Conservation (phyloP, 257 asterid species). For the Lithospermum erythrorhizon region DNA sequence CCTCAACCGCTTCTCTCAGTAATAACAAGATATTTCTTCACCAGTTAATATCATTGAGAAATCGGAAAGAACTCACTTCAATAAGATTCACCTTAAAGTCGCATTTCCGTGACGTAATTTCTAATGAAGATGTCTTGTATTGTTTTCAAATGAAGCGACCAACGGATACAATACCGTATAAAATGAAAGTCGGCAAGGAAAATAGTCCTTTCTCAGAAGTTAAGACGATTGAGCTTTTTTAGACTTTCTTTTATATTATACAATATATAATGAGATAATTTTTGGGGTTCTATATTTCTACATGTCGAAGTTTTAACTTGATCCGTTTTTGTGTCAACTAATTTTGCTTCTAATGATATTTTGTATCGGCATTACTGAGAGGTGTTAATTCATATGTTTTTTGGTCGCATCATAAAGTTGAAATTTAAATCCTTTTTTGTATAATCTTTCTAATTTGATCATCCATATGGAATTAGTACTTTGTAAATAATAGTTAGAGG, state of each 20-base stretch:
- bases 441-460: no score
- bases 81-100: slow-evolving; percentile 65
- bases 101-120: slow-evolving; percentile 89
- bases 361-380: no score
- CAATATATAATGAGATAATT: not conserved
- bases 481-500: no score
- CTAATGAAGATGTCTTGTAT: slow-evolving; percentile 21
- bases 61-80: slow-evolving; percentile 78
- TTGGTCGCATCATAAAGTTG: no score
- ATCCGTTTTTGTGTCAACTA: not conserved
- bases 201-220: not conserved
- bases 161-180: slow-evolving; percentile 10
- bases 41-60: slow-evolving; percentile 83
- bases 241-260: not conserved
- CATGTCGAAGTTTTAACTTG: not conserved
- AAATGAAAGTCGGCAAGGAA: not conserved
- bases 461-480: no score
- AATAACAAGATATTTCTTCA: slow-evolving; percentile 89
- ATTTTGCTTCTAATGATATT: not conserved
- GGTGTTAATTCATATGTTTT: not conserved
- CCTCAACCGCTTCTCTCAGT: slow-evolving; percentile 29
- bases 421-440: no score
- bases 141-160: slow-evolving; percentile 14
- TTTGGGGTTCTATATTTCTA: no score
- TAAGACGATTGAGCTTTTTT: not conserved